Evolutionary conservation across 2,329 filamentous ascomycete genomes (phyloP).

Genomic region (Drechslera avenae): DNA sequence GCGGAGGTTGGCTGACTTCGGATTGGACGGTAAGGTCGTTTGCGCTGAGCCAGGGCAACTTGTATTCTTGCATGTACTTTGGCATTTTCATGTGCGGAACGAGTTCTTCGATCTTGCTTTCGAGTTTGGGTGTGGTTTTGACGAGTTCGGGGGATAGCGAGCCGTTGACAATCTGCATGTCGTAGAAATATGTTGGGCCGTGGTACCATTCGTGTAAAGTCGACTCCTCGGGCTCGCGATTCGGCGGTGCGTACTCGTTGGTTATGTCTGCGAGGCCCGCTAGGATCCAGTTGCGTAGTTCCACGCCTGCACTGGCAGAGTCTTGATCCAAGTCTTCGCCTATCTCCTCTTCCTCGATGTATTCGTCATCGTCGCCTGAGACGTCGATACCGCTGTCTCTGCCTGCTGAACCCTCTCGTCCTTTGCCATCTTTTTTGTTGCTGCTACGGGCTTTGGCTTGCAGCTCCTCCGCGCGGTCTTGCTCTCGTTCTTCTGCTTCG

Average conservation of each 20-base stretch:
- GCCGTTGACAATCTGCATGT: constrained; percentile 7
- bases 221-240: constrained; percentile 20
- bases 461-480: background rate
- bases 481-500: constrained; percentile 12
- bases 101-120: constrained; percentile 18
- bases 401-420: constrained; percentile 11
- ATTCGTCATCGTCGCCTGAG: constrained; percentile 18
- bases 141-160: constrained; percentile 9
- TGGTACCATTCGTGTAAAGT: constrained; percentile 28
- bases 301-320: constrained; percentile 18
- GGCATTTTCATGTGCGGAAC: constrained; percentile 20
- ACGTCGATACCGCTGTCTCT: constrained; percentile 25
- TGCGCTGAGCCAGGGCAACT: constrained; percentile 21
- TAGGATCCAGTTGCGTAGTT: constrained; percentile 24
- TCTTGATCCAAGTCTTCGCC: constrained; percentile 24
- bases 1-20: constrained; percentile 23
- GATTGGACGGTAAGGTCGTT: constrained; percentile 22
- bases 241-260: constrained; percentile 14
- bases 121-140: constrained; percentile 15
- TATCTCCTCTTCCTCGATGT: constrained; percentile 10
- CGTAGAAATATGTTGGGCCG: constrained; percentile 27
- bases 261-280: constrained; percentile 14
- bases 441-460: background rate
- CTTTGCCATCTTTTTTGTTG: background rate
- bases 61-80: constrained; percentile 25